Evolutionary conservation across 2,329 filamentous ascomycete species (phyloP), one percentile per base, ranked within the genome.

Genomic region (Orbilia ellipsospora): DNA sequence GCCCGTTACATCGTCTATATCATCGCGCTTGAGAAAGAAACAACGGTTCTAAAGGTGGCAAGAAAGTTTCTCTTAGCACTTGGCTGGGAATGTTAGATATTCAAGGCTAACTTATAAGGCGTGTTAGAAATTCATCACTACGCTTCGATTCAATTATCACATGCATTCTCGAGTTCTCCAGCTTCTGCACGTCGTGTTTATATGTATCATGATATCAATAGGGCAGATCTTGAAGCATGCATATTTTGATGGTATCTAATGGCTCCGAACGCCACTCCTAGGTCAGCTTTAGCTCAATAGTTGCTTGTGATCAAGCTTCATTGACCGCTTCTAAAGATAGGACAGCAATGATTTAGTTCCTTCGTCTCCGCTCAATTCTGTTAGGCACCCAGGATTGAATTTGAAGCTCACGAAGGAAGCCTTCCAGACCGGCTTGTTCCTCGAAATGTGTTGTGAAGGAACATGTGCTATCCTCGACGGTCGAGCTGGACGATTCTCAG

Each of bases 281-380:
- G 31, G 31, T 10, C 3, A 10, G 8, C 8, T 36, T 10, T 36
- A 8, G 16, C 23, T 23, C 23, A 23, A 23, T n/a, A 59, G 18
- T 50, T 50, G 42, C 51, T 70, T 70, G 50, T 62, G 56, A 69
- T 60, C 28, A 51, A 31, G 10, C 48, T 61, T 59, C 23, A 23
- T 23, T 60, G 44, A 50, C 10, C 26, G n/a, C 44, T 74, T 36
- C 70, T 74, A 74, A 74, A 74, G 63, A 74, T 74, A 67, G 63
- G 31, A 62, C 12, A 54, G 16, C 18, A n/a, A 18, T n/a, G 45
- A 15, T 15, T 48, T 48, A 36, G 31, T 28, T 16, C 40, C 44
- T 48, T 18, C 44, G 13, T 48, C 44, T n/a, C 16, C 44, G 8
- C 5, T 18, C 6, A 18, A 59, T 36, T 28, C 40, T 18, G 62